phyloP scores from a whole-genome alignment of 768 basidiomycete genomes.

The Hortiboletus campestris region DNA sequence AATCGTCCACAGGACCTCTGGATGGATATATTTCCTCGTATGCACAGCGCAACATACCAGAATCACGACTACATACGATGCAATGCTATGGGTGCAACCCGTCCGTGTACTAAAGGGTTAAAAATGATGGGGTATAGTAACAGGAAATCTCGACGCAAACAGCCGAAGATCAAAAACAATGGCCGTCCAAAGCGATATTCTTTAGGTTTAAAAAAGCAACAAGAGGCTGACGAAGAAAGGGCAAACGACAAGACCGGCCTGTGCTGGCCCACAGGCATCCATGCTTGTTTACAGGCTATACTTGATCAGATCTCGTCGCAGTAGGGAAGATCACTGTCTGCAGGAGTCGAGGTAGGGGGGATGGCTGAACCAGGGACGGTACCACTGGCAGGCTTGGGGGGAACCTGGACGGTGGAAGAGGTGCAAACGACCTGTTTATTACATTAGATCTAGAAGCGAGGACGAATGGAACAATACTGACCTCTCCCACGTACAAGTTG shows the following conservation, averaged over 20 bases:
- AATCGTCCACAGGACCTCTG: conserved; percentile 15
- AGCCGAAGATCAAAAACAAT: neutral
- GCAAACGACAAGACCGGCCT: conserved; percentile 29
- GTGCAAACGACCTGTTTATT: conserved; percentile 52
- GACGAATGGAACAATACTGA: conserved; percentile 29
- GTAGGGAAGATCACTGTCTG: conserved; percentile 41
- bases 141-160: conserved; percentile 3
- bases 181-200: conserved; percentile 2
- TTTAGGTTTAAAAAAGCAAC: neutral
- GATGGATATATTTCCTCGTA: conserved; percentile 17
- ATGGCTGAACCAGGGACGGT: conserved; percentile 25
- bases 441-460: neutral
- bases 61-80: conserved; percentile 25
- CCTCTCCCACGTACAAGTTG: conserved; percentile 79
- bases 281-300: conserved; percentile 2
- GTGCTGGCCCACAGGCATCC: conserved; percentile 16
- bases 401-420: conserved; percentile 39
- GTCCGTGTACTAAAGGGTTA: neutral
- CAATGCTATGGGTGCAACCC: conserved; percentile 9
- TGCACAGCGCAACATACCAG: conserved; percentile 25
- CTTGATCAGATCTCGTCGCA: conserved; percentile 41
- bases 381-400: conserved; percentile 41
- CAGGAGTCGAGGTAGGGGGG: conserved; percentile 33
- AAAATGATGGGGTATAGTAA: conserved; percentile 24
- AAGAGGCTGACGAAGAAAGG: neutral